Conservation (phyloP, 441 rosid genomes). For the Jatropha multifida region DNA sequence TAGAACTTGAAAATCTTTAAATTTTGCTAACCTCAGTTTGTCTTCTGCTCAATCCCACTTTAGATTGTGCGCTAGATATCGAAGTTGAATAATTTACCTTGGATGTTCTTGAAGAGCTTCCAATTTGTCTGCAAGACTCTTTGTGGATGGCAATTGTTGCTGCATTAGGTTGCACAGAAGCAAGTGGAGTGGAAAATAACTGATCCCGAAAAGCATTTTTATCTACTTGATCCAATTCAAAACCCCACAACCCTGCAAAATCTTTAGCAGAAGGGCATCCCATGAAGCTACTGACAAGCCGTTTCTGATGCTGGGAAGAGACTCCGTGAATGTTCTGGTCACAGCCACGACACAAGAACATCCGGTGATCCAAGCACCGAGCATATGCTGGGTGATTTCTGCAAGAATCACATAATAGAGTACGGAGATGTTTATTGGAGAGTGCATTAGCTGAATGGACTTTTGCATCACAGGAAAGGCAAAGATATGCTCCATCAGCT, state of each 20-base stretch:
- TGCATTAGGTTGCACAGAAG: conserved; percentile 21
- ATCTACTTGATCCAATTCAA: conserved; percentile 45
- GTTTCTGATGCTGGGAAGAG: conserved; percentile 50
- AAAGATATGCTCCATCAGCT: conserved; percentile 79
- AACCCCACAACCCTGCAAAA: conserved; percentile 63
- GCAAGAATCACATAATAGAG: conserved; percentile 69
- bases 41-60: conserved; percentile 34
- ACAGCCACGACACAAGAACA: conserved; percentile 65
- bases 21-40: conserved; percentile 34
- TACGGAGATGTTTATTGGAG: conserved; percentile 71
- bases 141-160: conserved; percentile 18
- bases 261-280: conserved; percentile 82
- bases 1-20: conserved; percentile 5
- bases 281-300: conserved; percentile 48
- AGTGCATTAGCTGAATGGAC: conserved; percentile 93
- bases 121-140: conserved; percentile 24
- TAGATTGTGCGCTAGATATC: conserved; percentile 27
- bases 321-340: conserved; percentile 49
- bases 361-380: conserved; percentile 57
- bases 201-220: conserved; percentile 19
- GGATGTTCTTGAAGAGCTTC: conserved; percentile 30
- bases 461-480: conserved; percentile 80
- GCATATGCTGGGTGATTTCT: conserved; percentile 41
- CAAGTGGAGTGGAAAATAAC: conserved; percentile 27
- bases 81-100: conserved; percentile 24